A percentile compares a stretch with the other conserved stretches of the same genome.
phyloP scores from a whole-genome alignment of 768 basidiomycete species.

The Hericium coralloides region DNA sequence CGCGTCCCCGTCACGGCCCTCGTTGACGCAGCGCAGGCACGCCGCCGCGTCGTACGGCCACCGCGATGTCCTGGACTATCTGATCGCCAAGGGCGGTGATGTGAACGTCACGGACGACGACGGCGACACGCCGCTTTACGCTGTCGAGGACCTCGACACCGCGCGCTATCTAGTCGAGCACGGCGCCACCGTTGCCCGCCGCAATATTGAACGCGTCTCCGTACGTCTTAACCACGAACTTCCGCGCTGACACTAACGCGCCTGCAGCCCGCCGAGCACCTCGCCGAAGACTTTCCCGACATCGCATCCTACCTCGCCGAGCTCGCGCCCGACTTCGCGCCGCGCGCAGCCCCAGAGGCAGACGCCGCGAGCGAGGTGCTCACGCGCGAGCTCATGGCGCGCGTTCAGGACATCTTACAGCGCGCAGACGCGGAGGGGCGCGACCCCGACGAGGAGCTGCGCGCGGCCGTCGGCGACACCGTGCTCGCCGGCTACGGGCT shows the following conservation, averaged over 20 bases:
- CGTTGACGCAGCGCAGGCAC: conserved; percentile 44
- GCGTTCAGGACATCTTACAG: conserved; percentile 60
- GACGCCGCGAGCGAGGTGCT: conserved; percentile 62
- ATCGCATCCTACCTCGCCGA: conserved; percentile 54
- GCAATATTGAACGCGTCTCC: conserved; percentile 66
- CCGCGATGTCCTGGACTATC: conserved; percentile 63
- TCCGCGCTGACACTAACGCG: not conserved
- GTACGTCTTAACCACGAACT: conserved; percentile 34
- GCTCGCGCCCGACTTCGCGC: conserved; percentile 17
- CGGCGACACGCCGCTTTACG: conserved; percentile 88
- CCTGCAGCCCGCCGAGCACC: conserved; percentile 57
- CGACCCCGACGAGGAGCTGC: conserved; percentile 53
- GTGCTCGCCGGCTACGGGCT: conserved; percentile 53
- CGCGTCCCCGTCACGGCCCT: not conserved
- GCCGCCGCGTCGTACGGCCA: conserved; percentile 93
- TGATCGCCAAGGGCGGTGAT: conserved; percentile 68
- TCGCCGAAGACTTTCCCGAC: conserved; percentile 61
- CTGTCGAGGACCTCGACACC: conserved; percentile 73
- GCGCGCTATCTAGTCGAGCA: conserved; percentile 72
- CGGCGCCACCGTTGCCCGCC: conserved; percentile 55
- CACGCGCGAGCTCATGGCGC: conserved; percentile 55
- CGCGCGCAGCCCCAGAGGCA: conserved; percentile 11
- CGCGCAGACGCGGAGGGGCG: conserved; percentile 45
- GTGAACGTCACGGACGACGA: conserved; percentile 82
- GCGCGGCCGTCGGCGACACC: conserved; percentile 54